phyloP scores from a whole-genome alignment of 805 yeast species.

The Wickerhamiella sergipiensis region DNA sequence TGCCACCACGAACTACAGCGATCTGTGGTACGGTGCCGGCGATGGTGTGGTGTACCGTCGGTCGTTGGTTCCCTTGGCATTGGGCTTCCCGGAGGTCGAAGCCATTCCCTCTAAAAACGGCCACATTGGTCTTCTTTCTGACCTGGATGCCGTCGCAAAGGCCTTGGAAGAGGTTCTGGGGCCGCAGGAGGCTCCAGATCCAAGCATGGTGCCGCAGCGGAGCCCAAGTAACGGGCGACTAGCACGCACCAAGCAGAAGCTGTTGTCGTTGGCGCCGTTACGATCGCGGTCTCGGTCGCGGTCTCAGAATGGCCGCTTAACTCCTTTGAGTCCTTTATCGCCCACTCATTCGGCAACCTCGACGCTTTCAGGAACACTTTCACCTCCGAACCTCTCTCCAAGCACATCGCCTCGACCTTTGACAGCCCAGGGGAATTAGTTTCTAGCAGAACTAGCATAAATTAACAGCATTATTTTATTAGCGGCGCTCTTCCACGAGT shows the following conservation, averaged over 20 bases:
- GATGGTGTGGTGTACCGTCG: conserved; percentile 84
- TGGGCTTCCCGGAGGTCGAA: conserved; percentile 60
- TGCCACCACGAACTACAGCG: conserved; percentile 54
- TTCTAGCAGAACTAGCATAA: no score
- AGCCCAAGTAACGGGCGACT: neutral
- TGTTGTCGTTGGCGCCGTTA: neutral
- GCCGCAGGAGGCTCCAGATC: neutral
- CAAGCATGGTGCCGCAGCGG: neutral
- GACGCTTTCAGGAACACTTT: neutral
- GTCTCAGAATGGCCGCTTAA: neutral
- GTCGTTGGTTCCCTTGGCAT: conserved; percentile 66
- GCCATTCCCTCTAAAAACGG: conserved; percentile 53
- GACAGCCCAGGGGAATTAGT: no score
- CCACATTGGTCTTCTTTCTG: conserved; percentile 70
- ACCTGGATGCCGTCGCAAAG: conserved; percentile 53
- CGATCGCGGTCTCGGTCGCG: neutral
- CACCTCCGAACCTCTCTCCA: neutral
- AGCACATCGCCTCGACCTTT: neutral
- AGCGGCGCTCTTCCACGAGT: no score
- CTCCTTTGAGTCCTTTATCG: neutral
- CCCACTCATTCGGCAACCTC: neutral
- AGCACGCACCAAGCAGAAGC: neutral
- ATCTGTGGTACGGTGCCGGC: conserved; percentile 77
- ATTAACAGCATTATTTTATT: no score
- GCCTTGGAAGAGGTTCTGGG: conserved; percentile 33